Evolutionary conservation across 495 filamentous ascomycete genomes (phyloP), one percentile per base, ranked within the genome.

Genomic region (Penicillium dipodomyicola): DNA sequence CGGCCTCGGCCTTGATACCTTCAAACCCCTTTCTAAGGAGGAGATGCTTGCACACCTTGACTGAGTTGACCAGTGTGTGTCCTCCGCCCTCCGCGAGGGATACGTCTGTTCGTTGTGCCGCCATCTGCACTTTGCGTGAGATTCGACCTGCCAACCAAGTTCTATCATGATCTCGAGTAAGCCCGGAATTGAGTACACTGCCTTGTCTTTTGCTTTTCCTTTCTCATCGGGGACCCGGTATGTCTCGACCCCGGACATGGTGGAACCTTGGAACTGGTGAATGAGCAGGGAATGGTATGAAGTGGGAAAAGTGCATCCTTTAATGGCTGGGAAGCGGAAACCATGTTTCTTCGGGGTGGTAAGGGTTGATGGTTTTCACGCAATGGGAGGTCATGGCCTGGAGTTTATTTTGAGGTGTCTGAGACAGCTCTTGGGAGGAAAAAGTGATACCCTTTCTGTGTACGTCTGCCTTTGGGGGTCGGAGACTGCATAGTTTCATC

Each of bases 21-120:
- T 98, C 69, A 88, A 82, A 60, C 94, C 94, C 14, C 82, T 97
- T 76, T 72, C 87, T 49, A 94, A 91, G 77, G 86, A 92, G 57
- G 91, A 97, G 67, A 98, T 98, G 94, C 88, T 96, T 82, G 94
- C 94, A 42, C 91, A 91, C 71, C 81, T 98, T 74, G 94, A 98
- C 76, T 98, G 91, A 95, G 66, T 59, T 58, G 58, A 61, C 65
- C 19, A 23, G 53, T 57, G 56, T 59, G 60, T 60, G 63, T 63
- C 70, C 67, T 62, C 76, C 61, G 73, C 64, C 70, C 67, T 62
- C 75, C 61, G 73, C 60, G 76, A 80, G 70, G 58, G 65, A 69
- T 60, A 78, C 61, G 68, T 67, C 63, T 69, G 61, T 67, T 63
- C 49, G 56, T 61, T 59, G 67, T 63, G 58, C 59, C 60, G 55